These are phyloP conservation scores for Calvatia gigantea DNA, from an alignment of 768 basidiomycete genomes.

Conservation along the genomic window DNA sequence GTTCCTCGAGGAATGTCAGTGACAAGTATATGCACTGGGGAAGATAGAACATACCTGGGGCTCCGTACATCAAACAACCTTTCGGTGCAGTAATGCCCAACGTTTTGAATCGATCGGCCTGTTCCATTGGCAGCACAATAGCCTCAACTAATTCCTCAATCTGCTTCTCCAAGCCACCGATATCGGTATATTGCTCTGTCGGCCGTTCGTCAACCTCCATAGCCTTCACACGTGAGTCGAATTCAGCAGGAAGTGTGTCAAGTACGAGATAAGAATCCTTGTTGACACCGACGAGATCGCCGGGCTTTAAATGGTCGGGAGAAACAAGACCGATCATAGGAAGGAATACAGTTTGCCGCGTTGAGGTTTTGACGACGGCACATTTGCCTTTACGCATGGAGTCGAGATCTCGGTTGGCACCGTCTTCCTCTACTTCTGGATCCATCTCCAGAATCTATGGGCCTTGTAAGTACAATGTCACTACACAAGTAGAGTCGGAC, in stretches of 20 bases:
- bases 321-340: constrained; percentile 98
- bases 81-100: constrained; percentile 98
- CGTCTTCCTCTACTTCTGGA: constrained; percentile 89
- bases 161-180: constrained; percentile 98
- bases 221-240: constrained; percentile 96
- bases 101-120: constrained; percentile 97
- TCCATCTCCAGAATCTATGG: constrained; percentile 89
- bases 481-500: constrained; percentile 16
- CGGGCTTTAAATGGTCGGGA: constrained; percentile 82
- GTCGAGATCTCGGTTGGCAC: constrained; percentile 93
- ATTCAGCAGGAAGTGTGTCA: constrained; percentile 94
- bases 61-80: constrained; percentile 98
- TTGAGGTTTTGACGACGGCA: constrained; percentile 98
- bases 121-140: constrained; percentile 97
- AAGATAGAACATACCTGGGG: constrained; percentile 64
- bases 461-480: constrained; percentile 9
- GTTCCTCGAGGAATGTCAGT: constrained; percentile 48
- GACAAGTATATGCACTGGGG: constrained; percentile 1
- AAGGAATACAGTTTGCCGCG: constrained; percentile 97
- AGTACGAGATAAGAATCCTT: constrained; percentile 98
- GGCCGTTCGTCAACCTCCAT: constrained; percentile 99
- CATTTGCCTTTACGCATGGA: constrained; percentile 98
- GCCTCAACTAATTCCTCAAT: constrained; percentile 98
- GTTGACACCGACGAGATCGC: constrained; percentile 97
- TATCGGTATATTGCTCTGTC: constrained; percentile 95